Evolutionary conservation across 192 early-diverging fungal species (phyloP), one percentile per base, ranked within the genome.

Genomic region (Kickxella alabastrina): DNA sequence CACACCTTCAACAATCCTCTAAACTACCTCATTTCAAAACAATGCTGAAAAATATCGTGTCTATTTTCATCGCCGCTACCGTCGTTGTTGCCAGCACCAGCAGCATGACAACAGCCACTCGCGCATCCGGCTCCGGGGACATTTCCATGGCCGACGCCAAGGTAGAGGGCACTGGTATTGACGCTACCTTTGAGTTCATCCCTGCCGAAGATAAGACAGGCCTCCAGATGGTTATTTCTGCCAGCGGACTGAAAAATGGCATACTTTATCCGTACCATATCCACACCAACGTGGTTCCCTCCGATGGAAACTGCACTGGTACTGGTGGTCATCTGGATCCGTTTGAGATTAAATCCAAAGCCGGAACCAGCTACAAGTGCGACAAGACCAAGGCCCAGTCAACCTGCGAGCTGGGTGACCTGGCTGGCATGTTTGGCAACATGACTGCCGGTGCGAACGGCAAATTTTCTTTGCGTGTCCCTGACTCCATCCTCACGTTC

Each of bases 401-500:
- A 27, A 62, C 79, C 10, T 84, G 83, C 56, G 75, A 82, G 63
- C 56, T 70, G 12, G 83, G 83, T 50, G 83, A 84, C 52, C 50
- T 84, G 45, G 54, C 79, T 28, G 83, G 83, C 40, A 60, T 71
- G 40, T 56, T 70, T 56, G 83, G 83, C 26, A 70, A 69, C 60
- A 36, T 84, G 46, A 50, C 52, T 18, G 60, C 42, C 14, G 67
- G 62, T 26, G 49, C 44, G 22, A 54, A 57, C 6, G 69, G 64
- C 31, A 32, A 44, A 8, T 59, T 40, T 23, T 19, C 35, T 2
- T 65, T 52, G 13, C 35, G 27, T 3, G 73, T 73, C 41, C 29
- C 56, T 29, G 79, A 77, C 32, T 46, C 61, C 4, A 41, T 70
- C 26, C 70, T 84, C 13, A 32, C 44, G 19, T 80, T 81, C 50